Base-by-base conservation (phyloP, 441 rosid genomes). In the Syzygium malaccense region DNA sequence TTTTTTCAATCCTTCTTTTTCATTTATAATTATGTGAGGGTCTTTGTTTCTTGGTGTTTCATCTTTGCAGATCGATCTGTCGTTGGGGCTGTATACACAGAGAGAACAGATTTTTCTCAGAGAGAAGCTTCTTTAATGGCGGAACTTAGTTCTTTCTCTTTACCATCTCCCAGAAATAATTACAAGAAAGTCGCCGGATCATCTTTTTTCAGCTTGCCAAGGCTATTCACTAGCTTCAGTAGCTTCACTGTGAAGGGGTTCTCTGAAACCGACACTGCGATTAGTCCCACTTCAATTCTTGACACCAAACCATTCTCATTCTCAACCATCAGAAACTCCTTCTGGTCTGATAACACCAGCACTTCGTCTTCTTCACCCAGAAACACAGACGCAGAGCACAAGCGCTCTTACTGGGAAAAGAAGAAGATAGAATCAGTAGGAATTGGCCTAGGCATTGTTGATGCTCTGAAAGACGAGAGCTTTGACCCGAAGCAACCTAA, bases 211-310 rank as follows among this genome's bases (percentile, higher is more conserved):
- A 57, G 89, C 86, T 79, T 87, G 86, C 89, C 89, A 4, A 87
- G 89, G 17, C 55, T 87, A 19, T 87, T 87, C 60, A 87, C 88
- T 28, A 79, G 58, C 26, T 87, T 87, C 60, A 87, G 60, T 28
- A 79, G 58, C 26, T 87, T 60, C 45, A 79, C 85, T 45, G 86
- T 20, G 25, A 85, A 85, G 49, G 48, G 41, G 15, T 80, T 85
- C 41, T 33, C 89, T 51, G 86, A 87, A 17, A 56, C 56, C 26
- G 89, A 87, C 3, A 28, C 57, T 2, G 56, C 48, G 23, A 87
- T 87, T 19, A 87, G 89, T 54, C 89, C 89, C 33, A 87, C 89
- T 23, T 87, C 89, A 23, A 87, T 55, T 79, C 89, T 87, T 11
- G 89, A 87, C 85, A 26, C 86, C 89, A 87, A 79, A 62, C 57